Base-by-base conservation (phyloP, 2,329 filamentous ascomycete genomes). In the Ophiostoma australiae region DNA sequence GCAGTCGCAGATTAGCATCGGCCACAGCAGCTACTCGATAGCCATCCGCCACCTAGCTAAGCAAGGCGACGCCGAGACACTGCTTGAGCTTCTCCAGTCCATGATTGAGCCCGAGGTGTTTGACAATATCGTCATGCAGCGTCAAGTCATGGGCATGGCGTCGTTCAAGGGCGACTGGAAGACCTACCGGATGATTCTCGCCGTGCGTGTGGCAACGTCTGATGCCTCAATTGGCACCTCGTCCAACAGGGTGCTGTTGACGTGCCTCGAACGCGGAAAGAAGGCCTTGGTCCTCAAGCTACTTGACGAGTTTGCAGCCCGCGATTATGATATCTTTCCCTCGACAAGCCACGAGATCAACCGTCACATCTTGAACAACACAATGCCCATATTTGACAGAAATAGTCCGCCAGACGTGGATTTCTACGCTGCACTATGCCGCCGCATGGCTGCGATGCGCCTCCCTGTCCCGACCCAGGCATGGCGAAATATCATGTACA, bases 11-110 rank as follows among this genome's bases (percentile, higher is more conserved):
- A 91, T 97, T 39, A 81, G 83, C 0, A 81, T 92, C 37, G 84
- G 86, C 4, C 79, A 84, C 5, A 89, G 87, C 4, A 84, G 86
- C 2, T 97, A 93, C 76, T 85, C 87, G 65, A 84, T 85, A 61
- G 83, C 91, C 11, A 76, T 97, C 5, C 82, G 86, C 58, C 85
- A 87, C 71, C 86, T 95, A 71, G 89, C 89, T 4, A 79, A 79
- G 27, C 82, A 85, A 44, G 82, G 84, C 39, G 84, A 90, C n/a
- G 82, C 83, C 37, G 79, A 80, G 2, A 78, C 84, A n/a, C 79
- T 87, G 2, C 72, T 76, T 41, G 79, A 81, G 44, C 77, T 88
- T 13, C 73, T 87, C 7, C 75, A 79, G 8, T 84, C 82, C 31
- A 84, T 86, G 72, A 78, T 87, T 31, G 85, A 87, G 72, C 85